Base-by-base conservation (phyloP, 306 rosid species). In the Rosa multiflora region DNA sequence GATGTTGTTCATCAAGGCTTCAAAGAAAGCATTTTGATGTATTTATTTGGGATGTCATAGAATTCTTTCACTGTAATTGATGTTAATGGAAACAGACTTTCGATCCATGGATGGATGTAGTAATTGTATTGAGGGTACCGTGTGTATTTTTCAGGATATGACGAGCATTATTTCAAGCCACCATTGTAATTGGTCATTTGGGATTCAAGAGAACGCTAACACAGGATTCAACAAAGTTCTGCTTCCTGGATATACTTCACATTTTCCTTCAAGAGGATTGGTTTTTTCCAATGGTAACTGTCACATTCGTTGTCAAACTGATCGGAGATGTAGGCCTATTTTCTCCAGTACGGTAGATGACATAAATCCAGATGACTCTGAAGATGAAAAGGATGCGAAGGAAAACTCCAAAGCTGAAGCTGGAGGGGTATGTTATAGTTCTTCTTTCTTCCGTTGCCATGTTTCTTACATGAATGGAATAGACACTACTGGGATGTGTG, bases 161-260 rank as follows among this genome's bases (percentile, higher is more conserved):
- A 93, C 90, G 91, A 91, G 85, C 83, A 78, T 89, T 72, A 81
- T 89, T 81, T 91, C 97, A 10, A 85, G 92, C 85, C 86, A 89
- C 82, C 97, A 78, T 77, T 88, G 91, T 78, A 82, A 78, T 76
- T 90, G 93, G 90, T 83, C 91, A 10, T 71, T 87, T 67, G 87
- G 89, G 84, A 78, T 94, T 86, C 97, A 85, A 67, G 90, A 86
- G 76, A 85, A 87, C 63, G 62, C 76, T 14, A 83, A 73, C 63
- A 85, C 84, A 79, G 85, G 80, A 81, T 64, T 84, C 23, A 78
- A 75, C 67, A 88, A 82, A 87, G 84, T 84, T 85, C 83, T 90
- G 47, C 85, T 86, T 82, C 78, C 88, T 10, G 90, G 88, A 80
- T 76, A 80, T 67, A 75, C 74, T 75, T 74, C 80, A n/a, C 74